phyloP scores from a whole-genome alignment of 805 yeast genomes.

The Ogataea nitratoaversa region DNA sequence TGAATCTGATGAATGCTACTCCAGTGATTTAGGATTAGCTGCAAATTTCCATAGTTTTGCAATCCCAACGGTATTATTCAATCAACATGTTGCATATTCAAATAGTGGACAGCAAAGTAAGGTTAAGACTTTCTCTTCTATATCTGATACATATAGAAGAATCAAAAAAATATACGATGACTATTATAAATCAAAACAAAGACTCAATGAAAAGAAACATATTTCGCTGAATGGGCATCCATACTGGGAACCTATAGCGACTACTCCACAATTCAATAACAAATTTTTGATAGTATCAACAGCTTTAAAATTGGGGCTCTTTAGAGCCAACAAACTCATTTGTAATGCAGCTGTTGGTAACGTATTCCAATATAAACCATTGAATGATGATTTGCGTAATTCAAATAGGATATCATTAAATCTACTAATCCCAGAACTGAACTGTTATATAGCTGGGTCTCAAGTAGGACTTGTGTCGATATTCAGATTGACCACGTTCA shows the following conservation, averaged over 20 bases:
- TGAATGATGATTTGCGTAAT: conserved; percentile 31
- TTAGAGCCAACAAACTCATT: conserved; percentile 40
- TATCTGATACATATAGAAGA: conserved; percentile 26
- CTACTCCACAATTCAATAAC: conserved; percentile 21
- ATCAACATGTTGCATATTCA: conserved; percentile 6
- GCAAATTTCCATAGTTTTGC: conserved; percentile 28
- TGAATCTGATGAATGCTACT: conserved; percentile 35
- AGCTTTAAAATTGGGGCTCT: conserved; percentile 39
- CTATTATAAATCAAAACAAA: conserved; percentile 22
- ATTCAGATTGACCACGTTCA: conserved; percentile 37
- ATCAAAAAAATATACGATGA: conserved; percentile 27
- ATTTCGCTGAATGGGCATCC: conserved; percentile 23
- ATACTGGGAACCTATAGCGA: conserved; percentile 27
- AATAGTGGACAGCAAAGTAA: conserved; percentile 1
- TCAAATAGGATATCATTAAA: conserved; percentile 28
- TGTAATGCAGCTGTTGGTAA: conserved; percentile 44
- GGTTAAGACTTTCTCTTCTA: conserved; percentile 14
- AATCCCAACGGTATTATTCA: conserved; percentile 22
- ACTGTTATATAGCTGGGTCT: conserved; percentile 38
- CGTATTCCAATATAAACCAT: conserved; percentile 34
- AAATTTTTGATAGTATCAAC: conserved; percentile 42
- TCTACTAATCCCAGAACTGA: conserved; percentile 35
- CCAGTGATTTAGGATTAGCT: conserved; percentile 39
- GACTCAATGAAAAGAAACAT: conserved; percentile 17
- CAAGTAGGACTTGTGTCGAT: conserved; percentile 41